Percentiles rank a stretch among this genome's conserved stretches.
Conservation (phyloP, 352 stramenopile species). For the Globisporangium barbulae region DNA sequence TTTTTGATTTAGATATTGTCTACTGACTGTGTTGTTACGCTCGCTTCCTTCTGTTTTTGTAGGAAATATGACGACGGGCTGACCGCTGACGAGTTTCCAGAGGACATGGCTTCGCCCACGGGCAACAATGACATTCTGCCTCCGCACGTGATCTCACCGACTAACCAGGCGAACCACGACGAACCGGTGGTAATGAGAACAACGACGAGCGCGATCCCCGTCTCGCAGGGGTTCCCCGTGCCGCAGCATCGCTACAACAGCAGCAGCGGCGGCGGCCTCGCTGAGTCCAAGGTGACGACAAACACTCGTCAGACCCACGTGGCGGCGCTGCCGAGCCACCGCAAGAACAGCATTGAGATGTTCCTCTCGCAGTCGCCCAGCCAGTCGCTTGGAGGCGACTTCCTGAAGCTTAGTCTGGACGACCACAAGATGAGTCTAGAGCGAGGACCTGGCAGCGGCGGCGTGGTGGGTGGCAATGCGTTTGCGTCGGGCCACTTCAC, state of each 20-base stretch:
- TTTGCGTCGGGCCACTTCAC: conserved; percentile 51
- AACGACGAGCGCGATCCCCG: background rate
- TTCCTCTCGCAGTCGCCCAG: conserved; percentile 83
- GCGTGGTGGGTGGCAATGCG: conserved; percentile 13
- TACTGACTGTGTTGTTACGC: background rate
- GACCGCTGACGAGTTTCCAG: conserved; percentile 5
- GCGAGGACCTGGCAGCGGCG: conserved; percentile 14
- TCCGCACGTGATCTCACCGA: conserved; percentile 29
- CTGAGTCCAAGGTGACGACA: conserved; percentile 3
- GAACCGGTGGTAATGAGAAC: conserved; percentile 1
- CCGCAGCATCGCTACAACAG: conserved; percentile 5
- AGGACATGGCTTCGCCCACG: conserved; percentile 15
- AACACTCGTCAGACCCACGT: background rate
- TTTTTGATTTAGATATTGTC: background rate
- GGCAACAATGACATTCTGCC: conserved; percentile 33
- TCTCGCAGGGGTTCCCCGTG: conserved; percentile 13
- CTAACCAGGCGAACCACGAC: conserved; percentile 44
- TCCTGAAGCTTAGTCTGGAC: conserved; percentile 70
- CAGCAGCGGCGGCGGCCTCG: background rate
- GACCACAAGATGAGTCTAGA: conserved; percentile 51
- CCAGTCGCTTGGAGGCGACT: conserved; percentile 71
- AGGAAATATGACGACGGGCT: conserved; percentile 40
- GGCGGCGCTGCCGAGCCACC: conserved; percentile 32
- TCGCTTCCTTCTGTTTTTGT: background rate
- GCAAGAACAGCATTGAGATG: conserved; percentile 88